These are phyloP conservation scores for Populus simonii DNA, from an alignment of 345 rosid species.

Conservation along the genomic window DNA sequence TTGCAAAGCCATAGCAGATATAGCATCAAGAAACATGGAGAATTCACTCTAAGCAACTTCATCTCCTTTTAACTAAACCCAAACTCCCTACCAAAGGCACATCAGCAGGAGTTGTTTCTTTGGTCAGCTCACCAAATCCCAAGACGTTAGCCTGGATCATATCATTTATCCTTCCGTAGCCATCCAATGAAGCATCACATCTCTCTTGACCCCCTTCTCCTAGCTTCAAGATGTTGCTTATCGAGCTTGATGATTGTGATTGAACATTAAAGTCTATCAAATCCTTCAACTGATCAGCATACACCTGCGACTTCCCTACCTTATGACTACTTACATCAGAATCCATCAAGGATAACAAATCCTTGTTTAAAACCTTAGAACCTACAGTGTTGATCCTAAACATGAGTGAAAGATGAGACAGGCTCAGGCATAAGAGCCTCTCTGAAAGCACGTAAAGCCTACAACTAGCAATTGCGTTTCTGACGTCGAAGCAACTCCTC, in stretches of 20 bases:
- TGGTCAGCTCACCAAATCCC: constrained; percentile 21
- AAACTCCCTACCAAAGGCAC: neutral
- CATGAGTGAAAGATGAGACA: constrained; percentile 60
- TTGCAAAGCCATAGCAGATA: neutral
- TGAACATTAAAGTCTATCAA: constrained; percentile 25
- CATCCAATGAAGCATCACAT: neutral
- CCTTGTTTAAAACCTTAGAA: constrained; percentile 7
- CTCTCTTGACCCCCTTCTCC: constrained; percentile 5
- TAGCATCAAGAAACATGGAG: neutral
- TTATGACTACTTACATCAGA: constrained; percentile 25
- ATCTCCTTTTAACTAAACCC: constrained; percentile 41
- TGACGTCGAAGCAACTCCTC: constrained; percentile 58
- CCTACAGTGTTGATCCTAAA: constrained; percentile 38
- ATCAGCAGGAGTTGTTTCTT: constrained; percentile 10
- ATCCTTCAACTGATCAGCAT: constrained; percentile 35
- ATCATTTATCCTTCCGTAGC: constrained; percentile 20
- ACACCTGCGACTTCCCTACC: constrained; percentile 5
- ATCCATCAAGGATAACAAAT: constrained; percentile 32
- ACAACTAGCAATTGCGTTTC: constrained; percentile 52
- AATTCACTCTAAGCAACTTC: neutral
- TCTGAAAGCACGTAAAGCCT: constrained; percentile 24
- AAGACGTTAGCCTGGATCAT: constrained; percentile 36
- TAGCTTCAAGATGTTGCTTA: neutral
- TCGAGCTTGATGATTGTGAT: constrained; percentile 5
- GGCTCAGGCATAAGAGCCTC: constrained; percentile 42